These are phyloP conservation scores for Cladophialophora chaetospira DNA, from an alignment of 2,329 filamentous ascomycete genomes.

Conservation along the genomic window DNA sequence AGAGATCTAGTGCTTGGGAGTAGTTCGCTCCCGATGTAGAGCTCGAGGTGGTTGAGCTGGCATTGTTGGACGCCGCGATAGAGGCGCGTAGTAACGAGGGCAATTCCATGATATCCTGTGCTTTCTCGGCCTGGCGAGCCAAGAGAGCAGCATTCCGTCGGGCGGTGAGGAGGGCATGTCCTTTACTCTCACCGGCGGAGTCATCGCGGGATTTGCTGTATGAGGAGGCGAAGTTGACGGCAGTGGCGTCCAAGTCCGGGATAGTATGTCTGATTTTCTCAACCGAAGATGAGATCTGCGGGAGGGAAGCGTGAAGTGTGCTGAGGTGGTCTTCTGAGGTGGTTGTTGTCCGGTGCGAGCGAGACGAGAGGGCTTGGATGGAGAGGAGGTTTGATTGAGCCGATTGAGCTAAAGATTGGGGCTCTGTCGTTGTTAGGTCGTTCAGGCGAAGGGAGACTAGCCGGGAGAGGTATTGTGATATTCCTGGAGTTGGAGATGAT, in stretches of 20 bases:
- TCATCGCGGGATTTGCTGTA: slow-evolving; percentile 66
- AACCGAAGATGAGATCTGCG: slow-evolving; percentile 66
- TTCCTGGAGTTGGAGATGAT: slow-evolving; percentile 36
- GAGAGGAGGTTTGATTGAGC: slow-evolving; percentile 80
- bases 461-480: slow-evolving; percentile 71
- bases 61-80: slow-evolving; percentile 45
- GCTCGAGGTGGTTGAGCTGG: slow-evolving; percentile 39
- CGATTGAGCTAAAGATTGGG: slow-evolving; percentile 75
- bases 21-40: slow-evolving; percentile 64
- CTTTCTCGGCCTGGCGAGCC: slow-evolving; percentile 80
- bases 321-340: slow-evolving; percentile 75
- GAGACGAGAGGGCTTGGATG: slow-evolving; percentile 84
- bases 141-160: slow-evolving; percentile 80
- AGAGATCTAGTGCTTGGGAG: slow-evolving; percentile 83
- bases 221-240: slow-evolving; percentile 76
- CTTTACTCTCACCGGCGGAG: slow-evolving; percentile 46
- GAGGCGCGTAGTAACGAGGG: slow-evolving; percentile 82
- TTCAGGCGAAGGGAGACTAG: slow-evolving; percentile 76
- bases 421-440: slow-evolving; percentile 72
- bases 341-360: slow-evolving; percentile 83
- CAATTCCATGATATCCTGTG: slow-evolving; percentile 88
- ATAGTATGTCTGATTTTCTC: slow-evolving; percentile 70
- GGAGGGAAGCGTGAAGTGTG: slow-evolving; percentile 72
- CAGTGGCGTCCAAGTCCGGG: slow-evolving; percentile 75
- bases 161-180: slow-evolving; percentile 69